phyloP scores from a whole-genome alignment of 805 yeast species.

The Ogataea saltuana region DNA sequence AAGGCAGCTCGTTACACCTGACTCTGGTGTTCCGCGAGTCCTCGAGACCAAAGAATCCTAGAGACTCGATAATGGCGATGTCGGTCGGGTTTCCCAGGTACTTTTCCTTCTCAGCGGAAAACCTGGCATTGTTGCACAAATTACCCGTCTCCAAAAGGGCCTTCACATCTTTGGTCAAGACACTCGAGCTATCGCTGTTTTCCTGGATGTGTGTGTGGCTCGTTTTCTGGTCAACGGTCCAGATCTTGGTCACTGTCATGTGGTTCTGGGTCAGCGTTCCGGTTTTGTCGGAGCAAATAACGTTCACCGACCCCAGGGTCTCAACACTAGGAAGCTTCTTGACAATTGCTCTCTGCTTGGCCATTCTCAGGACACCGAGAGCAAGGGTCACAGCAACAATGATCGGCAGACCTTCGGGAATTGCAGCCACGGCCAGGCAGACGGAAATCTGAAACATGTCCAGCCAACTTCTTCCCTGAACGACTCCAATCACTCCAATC shows the following conservation, averaged over 20 bases:
- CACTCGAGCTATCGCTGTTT: slow-evolving; percentile 41
- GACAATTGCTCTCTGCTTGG: slow-evolving; percentile 89
- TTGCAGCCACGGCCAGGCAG: slow-evolving; percentile 97
- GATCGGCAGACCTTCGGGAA: slow-evolving; percentile 98
- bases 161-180: slow-evolving; percentile 55
- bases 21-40: slow-evolving; percentile 65
- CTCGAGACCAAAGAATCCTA: slow-evolving; percentile 66
- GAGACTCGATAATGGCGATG: slow-evolving; percentile 79
- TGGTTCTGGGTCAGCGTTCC: slow-evolving; percentile 89
- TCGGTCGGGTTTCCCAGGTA: slow-evolving; percentile 94
- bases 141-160: slow-evolving; percentile 64
- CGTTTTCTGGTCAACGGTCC: slow-evolving; percentile 66
- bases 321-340: slow-evolving; percentile 93
- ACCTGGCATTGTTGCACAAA: slow-evolving; percentile 74
- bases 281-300: slow-evolving; percentile 89
- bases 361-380: slow-evolving; percentile 95
- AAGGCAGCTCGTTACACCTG: slow-evolving; percentile 76
- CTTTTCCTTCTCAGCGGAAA: slow-evolving; percentile 64
- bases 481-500: slow-evolving; percentile 86
- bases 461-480: slow-evolving; percentile 93
- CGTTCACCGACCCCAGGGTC: slow-evolving; percentile 92
- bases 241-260: slow-evolving; percentile 82
- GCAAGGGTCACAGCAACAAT: slow-evolving; percentile 98
- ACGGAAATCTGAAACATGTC: slow-evolving; percentile 98
- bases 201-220: slow-evolving; percentile 45